These are phyloP conservation scores for Parmelia sp. DNA, from an alignment of 495 filamentous ascomycete species.

Conservation along the genomic window DNA sequence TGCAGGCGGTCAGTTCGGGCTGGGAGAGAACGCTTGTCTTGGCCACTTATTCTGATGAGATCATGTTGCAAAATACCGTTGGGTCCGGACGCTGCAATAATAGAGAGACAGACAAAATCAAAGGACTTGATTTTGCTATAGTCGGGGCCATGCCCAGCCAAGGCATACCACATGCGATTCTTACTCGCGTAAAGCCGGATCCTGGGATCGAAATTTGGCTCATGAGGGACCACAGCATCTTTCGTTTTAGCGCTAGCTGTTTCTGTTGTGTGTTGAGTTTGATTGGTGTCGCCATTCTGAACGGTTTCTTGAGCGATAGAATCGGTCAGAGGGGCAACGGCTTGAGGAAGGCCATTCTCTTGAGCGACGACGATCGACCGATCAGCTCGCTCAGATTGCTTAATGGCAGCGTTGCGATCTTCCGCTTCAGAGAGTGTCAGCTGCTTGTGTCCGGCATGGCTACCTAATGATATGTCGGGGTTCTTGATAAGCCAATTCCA, in stretches of 20 bases:
- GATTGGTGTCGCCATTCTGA: not conserved
- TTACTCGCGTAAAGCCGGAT: constrained; percentile 53
- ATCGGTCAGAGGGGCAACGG: not conserved
- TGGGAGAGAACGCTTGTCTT: constrained; percentile 86
- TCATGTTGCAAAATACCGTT: constrained; percentile 75
- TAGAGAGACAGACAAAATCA: constrained; percentile 70
- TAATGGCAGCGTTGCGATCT: constrained; percentile 14
- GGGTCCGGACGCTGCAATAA: constrained; percentile 66
- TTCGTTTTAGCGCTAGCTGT: not conserved
- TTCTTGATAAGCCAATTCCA: constrained; percentile 53
- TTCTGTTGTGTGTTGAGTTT: not conserved
- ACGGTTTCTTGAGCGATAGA: not conserved
- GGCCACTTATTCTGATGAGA: constrained; percentile 65
- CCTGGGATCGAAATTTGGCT: constrained; percentile 10
- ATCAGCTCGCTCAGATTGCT: not conserved
- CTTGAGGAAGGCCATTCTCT: not conserved
- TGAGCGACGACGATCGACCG: not conserved
- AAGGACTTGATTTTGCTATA: constrained; percentile 55
- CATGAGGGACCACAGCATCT: not conserved
- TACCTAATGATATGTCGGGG: constrained; percentile 47
- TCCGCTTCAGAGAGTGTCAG: constrained; percentile 45
- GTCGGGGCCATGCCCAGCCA: constrained; percentile 77
- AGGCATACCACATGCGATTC: constrained; percentile 65
- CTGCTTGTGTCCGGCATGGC: constrained; percentile 37
- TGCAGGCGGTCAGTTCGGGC: constrained; percentile 69